Percentiles rank a stretch among this genome's conserved stretches.
These are phyloP conservation scores for Fomitopsis serialis DNA, from an alignment of 768 basidiomycete species.

Conservation along the genomic window DNA sequence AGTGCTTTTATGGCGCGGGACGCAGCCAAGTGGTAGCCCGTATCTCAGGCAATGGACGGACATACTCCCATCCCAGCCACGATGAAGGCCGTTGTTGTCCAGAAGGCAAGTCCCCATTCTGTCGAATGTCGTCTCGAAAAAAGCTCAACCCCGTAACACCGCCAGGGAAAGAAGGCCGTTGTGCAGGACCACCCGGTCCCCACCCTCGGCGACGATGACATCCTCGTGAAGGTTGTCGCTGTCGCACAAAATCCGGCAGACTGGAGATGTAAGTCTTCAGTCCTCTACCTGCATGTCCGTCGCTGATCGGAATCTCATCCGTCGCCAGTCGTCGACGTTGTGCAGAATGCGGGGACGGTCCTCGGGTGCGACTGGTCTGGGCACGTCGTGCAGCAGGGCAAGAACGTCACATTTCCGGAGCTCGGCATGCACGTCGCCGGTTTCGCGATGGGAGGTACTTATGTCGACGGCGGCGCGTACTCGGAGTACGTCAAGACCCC, in stretches of 20 bases:
- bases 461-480: slow-evolving; percentile 19
- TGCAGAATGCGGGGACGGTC: background rate
- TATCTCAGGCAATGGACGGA: no score
- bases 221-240: slow-evolving; percentile 11
- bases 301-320: no score
- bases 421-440: slow-evolving; percentile 23
- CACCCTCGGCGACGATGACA: slow-evolving; percentile 7
- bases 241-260: slow-evolving; percentile 10
- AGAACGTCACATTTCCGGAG: slow-evolving; percentile 2
- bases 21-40: no score
- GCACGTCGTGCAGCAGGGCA: slow-evolving; percentile 6
- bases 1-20: no score
- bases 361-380: slow-evolving; percentile 7
- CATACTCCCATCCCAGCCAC: no score
- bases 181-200: slow-evolving; percentile 9
- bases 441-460: slow-evolving; percentile 19
- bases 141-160: background rate
- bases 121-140: no score
- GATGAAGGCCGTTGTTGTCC: no score
- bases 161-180: slow-evolving; percentile 1
- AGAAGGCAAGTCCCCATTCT: no score
- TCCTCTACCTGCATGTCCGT: no score
- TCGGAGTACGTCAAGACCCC: slow-evolving; percentile 22
- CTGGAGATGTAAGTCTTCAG: slow-evolving; percentile 5
- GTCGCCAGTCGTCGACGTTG: slow-evolving; percentile 1